Conservation (phyloP, 73 alveolate species). For the Paramecium caudatum region DNA sequence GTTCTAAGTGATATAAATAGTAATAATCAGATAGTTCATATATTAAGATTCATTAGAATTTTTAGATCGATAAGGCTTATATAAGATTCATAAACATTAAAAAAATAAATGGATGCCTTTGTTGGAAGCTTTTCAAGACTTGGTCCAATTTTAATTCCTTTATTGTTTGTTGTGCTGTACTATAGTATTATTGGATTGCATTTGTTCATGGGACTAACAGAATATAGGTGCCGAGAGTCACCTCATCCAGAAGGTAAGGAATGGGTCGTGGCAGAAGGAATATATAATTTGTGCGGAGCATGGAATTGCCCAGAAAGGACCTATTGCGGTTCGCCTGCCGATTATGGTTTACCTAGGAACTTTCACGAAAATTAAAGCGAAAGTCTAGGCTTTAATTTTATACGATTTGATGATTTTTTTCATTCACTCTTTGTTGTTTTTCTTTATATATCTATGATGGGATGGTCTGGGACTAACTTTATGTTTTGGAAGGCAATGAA, state of each 20-base stretch:
- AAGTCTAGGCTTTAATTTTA: constrained; percentile 44
- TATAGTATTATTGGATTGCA: constrained; percentile 76
- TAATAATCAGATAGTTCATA: background rate
- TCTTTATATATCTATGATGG: constrained; percentile 9
- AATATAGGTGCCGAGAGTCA: constrained; percentile 74
- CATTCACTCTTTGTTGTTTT: constrained; percentile 63
- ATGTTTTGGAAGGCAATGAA: constrained; percentile 72
- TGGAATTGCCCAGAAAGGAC: constrained; percentile 75
- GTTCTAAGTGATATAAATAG: constrained; percentile 29
- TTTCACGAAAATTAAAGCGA: background rate
- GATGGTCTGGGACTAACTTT: constrained; percentile 72
- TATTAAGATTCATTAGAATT: constrained; percentile 66
- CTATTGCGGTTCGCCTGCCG: constrained; percentile 69
- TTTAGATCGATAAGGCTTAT: constrained; percentile 68
- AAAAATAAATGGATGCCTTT: constrained; percentile 49
- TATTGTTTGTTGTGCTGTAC: constrained; percentile 65
- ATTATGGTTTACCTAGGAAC: constrained; percentile 60
- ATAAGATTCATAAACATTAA: constrained; percentile 28
- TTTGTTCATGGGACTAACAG: constrained; percentile 71
- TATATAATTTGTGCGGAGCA: constrained; percentile 63
- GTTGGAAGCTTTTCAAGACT: constrained; percentile 64
- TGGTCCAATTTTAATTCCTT: constrained; percentile 62
- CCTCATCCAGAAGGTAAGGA: constrained; percentile 69
- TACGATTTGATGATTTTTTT: constrained; percentile 73
- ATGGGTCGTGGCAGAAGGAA: constrained; percentile 49